Evolutionary conservation across 163 green algal genomes (phyloP).

Genomic region (Scenedesmus sp.): DNA sequence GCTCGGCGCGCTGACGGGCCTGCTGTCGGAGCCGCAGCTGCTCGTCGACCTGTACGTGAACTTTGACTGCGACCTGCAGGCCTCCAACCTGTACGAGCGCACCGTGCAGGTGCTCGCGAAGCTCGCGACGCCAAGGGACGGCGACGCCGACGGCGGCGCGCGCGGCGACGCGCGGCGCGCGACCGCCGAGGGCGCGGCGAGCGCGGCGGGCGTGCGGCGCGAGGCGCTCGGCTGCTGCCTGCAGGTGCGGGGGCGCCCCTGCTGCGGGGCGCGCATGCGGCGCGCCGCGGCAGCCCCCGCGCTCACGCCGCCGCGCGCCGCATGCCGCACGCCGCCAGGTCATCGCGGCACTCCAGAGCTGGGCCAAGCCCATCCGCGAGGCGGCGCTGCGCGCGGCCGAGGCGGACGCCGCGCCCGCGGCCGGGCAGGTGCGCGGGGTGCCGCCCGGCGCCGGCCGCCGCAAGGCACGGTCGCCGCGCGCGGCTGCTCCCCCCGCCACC

Average conservation of each 20-base stretch:
- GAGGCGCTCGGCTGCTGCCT: conserved; percentile 49
- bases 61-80: conserved; percentile 97
- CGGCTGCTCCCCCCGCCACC: no score
- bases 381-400: conserved; percentile 23
- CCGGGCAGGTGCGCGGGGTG: background rate
- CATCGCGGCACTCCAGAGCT: conserved; percentile 65
- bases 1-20: conserved; percentile 63
- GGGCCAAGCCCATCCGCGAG: conserved; percentile 69
- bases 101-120: conserved; percentile 61
- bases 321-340: background rate
- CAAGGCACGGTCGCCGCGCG: no score
- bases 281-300: no score
- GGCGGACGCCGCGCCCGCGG: conserved; percentile 2
- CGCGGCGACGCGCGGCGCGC: no score
- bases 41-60: conserved; percentile 99
- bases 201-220: conserved; percentile 44
- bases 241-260: conserved; percentile 30
- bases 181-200: conserved; percentile 12
- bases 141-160: background rate
- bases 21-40: conserved; percentile 81
- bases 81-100: conserved; percentile 94
- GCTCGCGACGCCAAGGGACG: conserved; percentile 34
- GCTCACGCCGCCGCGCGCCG: no score
- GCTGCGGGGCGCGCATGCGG: no score
- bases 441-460: no score